These are phyloP conservation scores for Neopestalotiopsis clavispora DNA, from an alignment of 2,329 filamentous ascomycete genomes.

Conservation along the genomic window DNA sequence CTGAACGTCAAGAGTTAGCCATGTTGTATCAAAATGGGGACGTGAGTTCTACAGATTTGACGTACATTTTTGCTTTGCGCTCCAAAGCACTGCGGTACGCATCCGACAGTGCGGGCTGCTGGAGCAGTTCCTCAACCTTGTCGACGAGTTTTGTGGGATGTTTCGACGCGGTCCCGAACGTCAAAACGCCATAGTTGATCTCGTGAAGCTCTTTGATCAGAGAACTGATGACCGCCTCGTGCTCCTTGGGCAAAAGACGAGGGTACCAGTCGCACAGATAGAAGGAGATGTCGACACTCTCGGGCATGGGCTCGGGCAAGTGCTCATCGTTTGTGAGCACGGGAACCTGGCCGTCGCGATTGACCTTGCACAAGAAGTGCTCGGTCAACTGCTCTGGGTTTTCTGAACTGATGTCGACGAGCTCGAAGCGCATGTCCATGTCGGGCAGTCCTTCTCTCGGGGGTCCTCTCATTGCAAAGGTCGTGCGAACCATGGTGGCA, in stretches of 20 bases:
- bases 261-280: background rate
- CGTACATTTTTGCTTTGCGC: background rate
- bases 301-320: background rate
- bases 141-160: background rate
- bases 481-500: background rate
- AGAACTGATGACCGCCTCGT: background rate
- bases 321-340: background rate
- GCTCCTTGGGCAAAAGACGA: background rate
- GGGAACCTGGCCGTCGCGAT: background rate
- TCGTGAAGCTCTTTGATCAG: background rate
- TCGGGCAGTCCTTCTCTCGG: background rate
- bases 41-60: background rate
- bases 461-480: background rate
- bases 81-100: background rate
- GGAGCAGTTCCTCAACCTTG: background rate
- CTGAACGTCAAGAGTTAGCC: background rate
- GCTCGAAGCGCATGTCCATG: background rate
- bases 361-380: background rate
- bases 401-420: background rate
- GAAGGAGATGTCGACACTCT: background rate
- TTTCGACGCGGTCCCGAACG: background rate
- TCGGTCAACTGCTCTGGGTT: conserved; percentile 4
- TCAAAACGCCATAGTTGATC: background rate
- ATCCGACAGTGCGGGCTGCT: background rate
- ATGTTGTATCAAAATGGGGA: background rate